A percentile compares a stretch with the other conserved stretches of the same genome.
Conservation (phyloP, 2,329 filamentous ascomycete genomes). For the Tolypocladium cylindrosporum region DNA sequence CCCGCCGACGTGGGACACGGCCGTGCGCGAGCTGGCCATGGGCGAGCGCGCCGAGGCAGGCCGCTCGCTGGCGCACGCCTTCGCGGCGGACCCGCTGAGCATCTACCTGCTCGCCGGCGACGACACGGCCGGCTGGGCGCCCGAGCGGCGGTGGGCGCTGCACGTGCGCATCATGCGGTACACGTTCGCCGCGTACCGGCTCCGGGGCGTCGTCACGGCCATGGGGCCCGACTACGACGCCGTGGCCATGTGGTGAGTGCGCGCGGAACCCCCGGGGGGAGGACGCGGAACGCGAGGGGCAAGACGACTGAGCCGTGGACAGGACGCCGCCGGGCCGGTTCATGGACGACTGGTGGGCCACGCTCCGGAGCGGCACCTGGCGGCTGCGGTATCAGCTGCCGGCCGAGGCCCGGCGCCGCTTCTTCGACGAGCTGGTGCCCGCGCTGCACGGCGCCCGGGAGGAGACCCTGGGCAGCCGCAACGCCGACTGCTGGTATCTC, state of each 20-base stretch:
- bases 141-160: constrained; percentile 63
- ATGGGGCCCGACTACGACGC: constrained; percentile 68
- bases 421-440: constrained; percentile 69
- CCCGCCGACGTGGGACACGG: constrained; percentile 40
- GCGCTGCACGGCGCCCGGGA: constrained; percentile 64
- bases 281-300: too few relatives aligned
- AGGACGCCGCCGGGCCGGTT: constrained; percentile 69
- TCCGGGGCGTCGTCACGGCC: constrained; percentile 64
- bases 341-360: constrained; percentile 63
- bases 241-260: constrained; percentile 62
- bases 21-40: constrained; percentile 53
- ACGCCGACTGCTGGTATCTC: constrained; percentile 66
- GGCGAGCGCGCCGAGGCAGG: constrained; percentile 64
- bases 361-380: constrained; percentile 69
- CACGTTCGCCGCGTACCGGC: constrained; percentile 63
- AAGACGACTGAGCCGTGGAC: neutral
- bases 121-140: constrained; percentile 51
- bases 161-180: constrained; percentile 72
- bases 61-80: constrained; percentile 64
- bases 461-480: constrained; percentile 55
- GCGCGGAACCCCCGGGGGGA: too few relatives aligned
- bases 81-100: constrained; percentile 63
- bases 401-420: constrained; percentile 59
- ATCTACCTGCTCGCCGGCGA: constrained; percentile 66
- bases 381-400: constrained; percentile 66